Evolutionary conservation across 1,284 basidiomycete genomes (phyloP).

Genomic region (Cutaneotrichosporon dermatis): DNA sequence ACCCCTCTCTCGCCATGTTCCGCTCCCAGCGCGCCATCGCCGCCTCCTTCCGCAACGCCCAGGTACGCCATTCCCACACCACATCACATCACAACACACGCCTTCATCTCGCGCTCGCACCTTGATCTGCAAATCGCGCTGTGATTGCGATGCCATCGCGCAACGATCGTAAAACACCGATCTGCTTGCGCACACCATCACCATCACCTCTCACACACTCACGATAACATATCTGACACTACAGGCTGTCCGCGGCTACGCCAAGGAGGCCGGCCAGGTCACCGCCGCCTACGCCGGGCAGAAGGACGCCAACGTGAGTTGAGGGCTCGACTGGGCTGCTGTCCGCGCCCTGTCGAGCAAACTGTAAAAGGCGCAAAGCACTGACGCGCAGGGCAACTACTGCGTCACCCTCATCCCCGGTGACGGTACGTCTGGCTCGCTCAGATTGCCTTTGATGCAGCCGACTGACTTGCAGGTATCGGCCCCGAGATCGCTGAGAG

Average conservation of each 20-base stretch:
- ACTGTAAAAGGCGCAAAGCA: neutral
- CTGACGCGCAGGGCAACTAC: conserved; percentile 74
- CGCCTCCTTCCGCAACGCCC: conserved; percentile 1
- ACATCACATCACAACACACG: neutral
- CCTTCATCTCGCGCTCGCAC: neutral
- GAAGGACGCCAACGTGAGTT: conserved; percentile 75
- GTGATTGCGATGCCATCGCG: neutral
- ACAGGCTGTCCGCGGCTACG: conserved; percentile 36
- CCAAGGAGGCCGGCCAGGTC: conserved; percentile 58
- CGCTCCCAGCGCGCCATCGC: conserved; percentile 7
- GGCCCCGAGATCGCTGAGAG: conserved; percentile 97
- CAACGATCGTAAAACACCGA: neutral
- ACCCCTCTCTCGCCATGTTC: neutral
- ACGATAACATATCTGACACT: neutral
- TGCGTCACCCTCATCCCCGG: conserved; percentile 50
- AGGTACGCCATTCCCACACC: conserved; percentile 1
- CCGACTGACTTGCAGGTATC: conserved; percentile 62
- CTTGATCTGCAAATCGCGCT: too few species aligned
- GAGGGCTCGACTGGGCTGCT: too few species aligned
- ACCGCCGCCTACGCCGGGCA: conserved; percentile 82
- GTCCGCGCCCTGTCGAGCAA: neutral
- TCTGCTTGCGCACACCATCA: too few species aligned
- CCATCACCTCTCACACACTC: neutral
- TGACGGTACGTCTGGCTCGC: conserved; percentile 25
- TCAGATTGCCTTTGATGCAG: neutral